phyloP scores from a whole-genome alignment of 2,329 filamentous ascomycete species.

The Aspergillus transmontanensis region DNA sequence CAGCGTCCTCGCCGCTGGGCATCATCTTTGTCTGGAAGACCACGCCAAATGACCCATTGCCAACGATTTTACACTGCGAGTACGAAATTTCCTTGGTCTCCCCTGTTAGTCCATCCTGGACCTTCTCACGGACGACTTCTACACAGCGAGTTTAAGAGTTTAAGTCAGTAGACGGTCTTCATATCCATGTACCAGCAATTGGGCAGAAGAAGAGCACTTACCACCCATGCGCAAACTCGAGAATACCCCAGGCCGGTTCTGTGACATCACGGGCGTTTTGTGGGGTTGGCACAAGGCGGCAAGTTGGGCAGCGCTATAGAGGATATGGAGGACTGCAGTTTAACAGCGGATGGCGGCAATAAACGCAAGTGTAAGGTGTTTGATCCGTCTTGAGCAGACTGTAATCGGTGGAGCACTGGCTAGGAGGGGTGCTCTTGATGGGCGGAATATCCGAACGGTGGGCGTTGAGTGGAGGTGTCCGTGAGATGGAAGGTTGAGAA shows the following conservation, averaged over 20 bases:
- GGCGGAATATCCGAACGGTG: conserved; percentile 38
- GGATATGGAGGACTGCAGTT: conserved; percentile 46
- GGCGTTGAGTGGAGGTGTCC: conserved; percentile 33
- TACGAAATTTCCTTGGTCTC: conserved; percentile 97
- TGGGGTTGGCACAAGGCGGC: conserved; percentile 21
- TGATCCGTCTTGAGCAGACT: conserved; percentile 59
- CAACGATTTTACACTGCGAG: conserved; percentile 99
- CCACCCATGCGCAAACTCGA: conserved; percentile 92
- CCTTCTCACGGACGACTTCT: conserved; percentile 99
- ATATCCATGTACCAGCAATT: conserved; percentile 25
- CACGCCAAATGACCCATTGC: conserved; percentile 97
- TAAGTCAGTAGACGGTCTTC: conserved; percentile 18
- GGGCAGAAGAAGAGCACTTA: conserved; percentile 55
- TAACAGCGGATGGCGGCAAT: conserved; percentile 49
- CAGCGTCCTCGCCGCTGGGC: conserved; percentile 95
- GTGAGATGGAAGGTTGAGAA: conserved; percentile 39
- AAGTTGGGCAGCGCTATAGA: conserved; percentile 38
- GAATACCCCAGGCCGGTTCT: conserved; percentile 89
- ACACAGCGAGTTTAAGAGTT: conserved; percentile 18
- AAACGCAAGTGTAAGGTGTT: conserved; percentile 40
- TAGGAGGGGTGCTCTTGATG: conserved; percentile 35
- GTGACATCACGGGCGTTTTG: conserved; percentile 68
- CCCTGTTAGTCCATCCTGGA: conserved; percentile 95
- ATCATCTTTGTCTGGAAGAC: conserved; percentile 99
- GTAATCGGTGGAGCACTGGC: conserved; percentile 35